Evolutionary conservation across 176 grass and related monocot genomes (phyloP).

Genomic region (Phoenix dactylifera): DNA sequence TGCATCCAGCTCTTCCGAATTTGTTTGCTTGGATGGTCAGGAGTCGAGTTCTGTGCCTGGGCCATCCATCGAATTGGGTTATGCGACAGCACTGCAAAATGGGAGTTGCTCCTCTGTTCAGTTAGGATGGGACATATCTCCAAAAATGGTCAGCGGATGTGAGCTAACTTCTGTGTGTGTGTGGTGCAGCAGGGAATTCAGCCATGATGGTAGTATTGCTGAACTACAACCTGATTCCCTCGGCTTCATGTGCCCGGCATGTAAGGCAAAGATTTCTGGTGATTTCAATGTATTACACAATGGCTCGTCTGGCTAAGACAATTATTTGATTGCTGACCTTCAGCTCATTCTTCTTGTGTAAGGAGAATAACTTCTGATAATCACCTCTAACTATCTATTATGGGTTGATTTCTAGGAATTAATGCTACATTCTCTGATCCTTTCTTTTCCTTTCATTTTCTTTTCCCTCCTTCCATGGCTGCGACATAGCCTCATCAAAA

Average conservation of each 20-base stretch:
- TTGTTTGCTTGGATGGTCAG: conserved; percentile 21
- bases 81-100: conserved; percentile 32
- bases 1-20: neutral
- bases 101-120: conserved; percentile 30
- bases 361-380: too few relatives aligned
- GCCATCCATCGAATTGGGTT: conserved; percentile 51
- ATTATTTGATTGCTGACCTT: neutral
- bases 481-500: too few relatives aligned
- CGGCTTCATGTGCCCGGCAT: neutral
- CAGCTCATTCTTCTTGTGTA: neutral
- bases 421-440: too few relatives aligned
- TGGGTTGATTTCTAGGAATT: too few relatives aligned
- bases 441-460: too few relatives aligned
- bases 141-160: conserved; percentile 24
- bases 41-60: conserved; percentile 24
- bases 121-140: conserved; percentile 61
- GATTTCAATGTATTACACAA: neutral
- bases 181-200: neutral
- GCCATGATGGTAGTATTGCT: neutral
- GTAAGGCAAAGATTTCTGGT: conserved; percentile 1
- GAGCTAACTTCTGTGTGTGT: too few relatives aligned
- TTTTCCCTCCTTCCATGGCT: too few relatives aligned
- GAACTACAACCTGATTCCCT: neutral
- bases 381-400: too few relatives aligned
- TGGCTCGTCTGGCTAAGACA: neutral